Evolutionary conservation across 2,329 filamentous ascomycete species (phyloP).

Genomic region (Alternaria consortialis): DNA sequence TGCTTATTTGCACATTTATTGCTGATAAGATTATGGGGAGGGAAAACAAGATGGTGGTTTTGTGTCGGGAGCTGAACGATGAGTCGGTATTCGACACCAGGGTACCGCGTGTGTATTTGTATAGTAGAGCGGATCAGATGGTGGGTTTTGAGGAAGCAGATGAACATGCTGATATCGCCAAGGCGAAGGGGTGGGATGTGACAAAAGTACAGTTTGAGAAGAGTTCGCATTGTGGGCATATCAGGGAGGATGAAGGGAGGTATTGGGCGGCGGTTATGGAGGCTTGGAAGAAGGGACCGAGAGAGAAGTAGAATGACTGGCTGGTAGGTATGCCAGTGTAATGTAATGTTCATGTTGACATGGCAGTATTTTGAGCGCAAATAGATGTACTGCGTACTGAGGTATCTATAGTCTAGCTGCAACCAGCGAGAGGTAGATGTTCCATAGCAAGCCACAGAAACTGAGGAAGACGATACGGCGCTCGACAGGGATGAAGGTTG

Average conservation of each 20-base stretch:
- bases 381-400: constrained; percentile 4
- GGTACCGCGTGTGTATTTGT: constrained; percentile 64
- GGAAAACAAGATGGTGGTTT: constrained; percentile 38
- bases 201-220: constrained; percentile 64
- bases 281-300: constrained; percentile 40
- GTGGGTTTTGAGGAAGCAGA: constrained; percentile 66
- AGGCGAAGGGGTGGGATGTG: constrained; percentile 60
- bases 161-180: constrained; percentile 61
- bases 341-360: background rate
- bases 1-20: constrained; percentile 36
- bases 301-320: background rate
- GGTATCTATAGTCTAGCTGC: constrained; percentile 45
- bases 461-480: constrained; percentile 75
- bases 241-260: constrained; percentile 63
- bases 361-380: background rate
- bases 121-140: constrained; percentile 66
- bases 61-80: constrained; percentile 45
- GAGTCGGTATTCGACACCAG: constrained; percentile 32
- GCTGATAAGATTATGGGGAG: constrained; percentile 23
- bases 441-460: constrained; percentile 76
- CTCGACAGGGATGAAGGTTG: constrained; percentile 74
- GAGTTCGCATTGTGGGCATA: constrained; percentile 69
- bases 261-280: constrained; percentile 63
- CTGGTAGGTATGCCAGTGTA: background rate
- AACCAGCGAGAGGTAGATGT: constrained; percentile 75